phyloP scores from a whole-genome alignment of 305 asterid genomes.

The Fraxinus angustifolia region DNA sequence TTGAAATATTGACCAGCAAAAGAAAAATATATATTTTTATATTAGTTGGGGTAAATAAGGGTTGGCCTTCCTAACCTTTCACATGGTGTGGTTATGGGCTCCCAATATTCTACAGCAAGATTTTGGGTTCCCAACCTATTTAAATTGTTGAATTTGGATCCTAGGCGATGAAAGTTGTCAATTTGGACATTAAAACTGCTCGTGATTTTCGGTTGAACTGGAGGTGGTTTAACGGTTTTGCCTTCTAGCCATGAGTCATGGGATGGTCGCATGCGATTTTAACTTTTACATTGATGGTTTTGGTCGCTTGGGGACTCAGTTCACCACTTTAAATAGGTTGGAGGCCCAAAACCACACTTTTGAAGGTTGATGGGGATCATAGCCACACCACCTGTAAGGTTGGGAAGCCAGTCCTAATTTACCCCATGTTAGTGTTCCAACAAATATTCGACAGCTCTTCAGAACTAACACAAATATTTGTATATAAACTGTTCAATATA shows the following conservation, averaged over 20 bases:
- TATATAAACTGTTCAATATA: not conserved
- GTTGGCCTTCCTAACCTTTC: not conserved
- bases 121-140: not conserved
- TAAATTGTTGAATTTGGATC: not conserved
- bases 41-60: not conserved
- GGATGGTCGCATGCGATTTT: not conserved
- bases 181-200: not conserved
- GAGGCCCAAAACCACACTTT: not conserved
- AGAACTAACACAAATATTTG: not conserved
- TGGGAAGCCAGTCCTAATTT: not conserved
- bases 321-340: not conserved
- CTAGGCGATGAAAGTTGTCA: not conserved
- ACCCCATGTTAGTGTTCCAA: not conserved
- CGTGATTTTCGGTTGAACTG: not conserved
- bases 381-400: not conserved
- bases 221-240: not conserved
- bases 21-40: not conserved
- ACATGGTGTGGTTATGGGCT: not conserved
- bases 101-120: not conserved
- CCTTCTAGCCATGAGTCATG: not conserved
- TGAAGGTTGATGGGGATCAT: not conserved
- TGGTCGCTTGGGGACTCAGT: not conserved
- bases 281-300: not conserved
- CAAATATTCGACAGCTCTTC: not conserved
- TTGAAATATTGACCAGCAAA: not conserved